A percentile compares a stretch with the other conserved stretches of the same genome.
These are phyloP conservation scores for Aspergillus saccharolyticus DNA, from an alignment of 495 filamentous ascomycete genomes.

Conservation along the genomic window DNA sequence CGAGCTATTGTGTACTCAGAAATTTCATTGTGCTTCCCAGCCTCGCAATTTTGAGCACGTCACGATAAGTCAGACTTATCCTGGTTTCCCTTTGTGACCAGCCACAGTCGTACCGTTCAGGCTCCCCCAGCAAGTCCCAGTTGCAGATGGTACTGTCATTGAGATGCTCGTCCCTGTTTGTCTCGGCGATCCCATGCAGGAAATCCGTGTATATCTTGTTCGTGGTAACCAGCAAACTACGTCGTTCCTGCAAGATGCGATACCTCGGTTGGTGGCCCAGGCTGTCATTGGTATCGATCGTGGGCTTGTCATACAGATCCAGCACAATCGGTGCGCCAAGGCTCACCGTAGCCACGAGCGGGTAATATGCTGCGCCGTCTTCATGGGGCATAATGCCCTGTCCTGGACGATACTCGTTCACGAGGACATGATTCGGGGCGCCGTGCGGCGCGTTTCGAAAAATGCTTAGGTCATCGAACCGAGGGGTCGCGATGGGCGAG, in stretches of 20 bases:
- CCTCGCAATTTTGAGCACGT: conserved; percentile 82
- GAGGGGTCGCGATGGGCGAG: conserved; percentile 58
- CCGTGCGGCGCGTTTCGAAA: conserved; percentile 69
- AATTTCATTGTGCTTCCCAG: conserved; percentile 63
- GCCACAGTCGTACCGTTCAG: conserved; percentile 51
- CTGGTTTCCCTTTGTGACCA: conserved; percentile 59
- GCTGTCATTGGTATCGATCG: conserved; percentile 31
- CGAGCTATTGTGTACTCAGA: conserved; percentile 37
- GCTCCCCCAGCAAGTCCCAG: conserved; percentile 70
- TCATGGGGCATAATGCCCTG: conserved; percentile 97
- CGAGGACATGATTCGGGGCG: conserved; percentile 81
- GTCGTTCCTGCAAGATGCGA: conserved; percentile 80
- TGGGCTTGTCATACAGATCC: conserved; percentile 65
- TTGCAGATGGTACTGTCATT: conserved; percentile 65
- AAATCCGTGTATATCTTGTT: conserved; percentile 63
- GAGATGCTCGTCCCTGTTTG: conserved; percentile 54
- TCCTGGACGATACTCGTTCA: conserved; percentile 85
- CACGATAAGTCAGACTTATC: conserved; percentile 86
- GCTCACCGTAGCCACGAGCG: conserved; percentile 85
- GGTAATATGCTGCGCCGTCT: conserved; percentile 81
- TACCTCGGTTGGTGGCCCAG: conserved; percentile 37
- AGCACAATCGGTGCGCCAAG: conserved; percentile 72
- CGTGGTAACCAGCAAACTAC: conserved; percentile 74
- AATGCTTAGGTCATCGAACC: conserved; percentile 55
- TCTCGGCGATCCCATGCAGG: conserved; percentile 71